These are phyloP conservation scores for Aspergillus udagawae DNA, from an alignment of 2,329 filamentous ascomycete species.

Conservation along the genomic window DNA sequence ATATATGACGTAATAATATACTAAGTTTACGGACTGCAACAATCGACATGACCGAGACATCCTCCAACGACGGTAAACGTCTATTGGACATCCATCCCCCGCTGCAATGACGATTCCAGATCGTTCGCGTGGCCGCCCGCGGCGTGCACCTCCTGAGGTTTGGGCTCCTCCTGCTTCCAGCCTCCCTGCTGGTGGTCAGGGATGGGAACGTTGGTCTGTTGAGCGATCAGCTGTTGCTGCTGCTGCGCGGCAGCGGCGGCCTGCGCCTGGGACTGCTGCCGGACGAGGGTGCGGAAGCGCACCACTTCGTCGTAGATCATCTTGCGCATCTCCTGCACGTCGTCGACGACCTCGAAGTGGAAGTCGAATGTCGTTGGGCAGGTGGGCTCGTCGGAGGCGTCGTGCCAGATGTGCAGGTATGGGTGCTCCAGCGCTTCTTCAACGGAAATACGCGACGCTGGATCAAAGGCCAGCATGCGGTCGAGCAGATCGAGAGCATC, in stretches of 20 bases:
- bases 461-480: conserved; percentile 96
- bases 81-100: conserved; percentile 52
- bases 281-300: conserved; percentile 68
- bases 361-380: conserved; percentile 97
- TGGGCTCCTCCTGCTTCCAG: conserved; percentile 57
- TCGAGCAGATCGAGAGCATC: conserved; percentile 94
- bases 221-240: conserved; percentile 33
- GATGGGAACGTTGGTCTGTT: conserved; percentile 55
- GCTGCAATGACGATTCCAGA: conserved; percentile 50
- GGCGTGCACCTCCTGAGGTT: conserved; percentile 53
- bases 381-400: conserved; percentile 88
- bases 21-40: conserved; percentile 10
- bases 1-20: neutral
- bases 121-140: conserved; percentile 43
- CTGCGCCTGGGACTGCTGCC: conserved; percentile 46
- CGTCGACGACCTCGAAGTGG: conserved; percentile 95
- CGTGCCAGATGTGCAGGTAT: conserved; percentile 97
- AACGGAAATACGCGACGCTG: conserved; percentile 85
- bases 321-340: conserved; percentile 88
- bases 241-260: conserved; percentile 31
- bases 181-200: conserved; percentile 55
- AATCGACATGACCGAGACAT: neutral
- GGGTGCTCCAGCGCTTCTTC: conserved; percentile 94
- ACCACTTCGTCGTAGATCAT: conserved; percentile 97
- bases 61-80: neutral